Conservation (phyloP, 2,329 filamentous ascomycete species). For the Diaporthe citriasiana region DNA sequence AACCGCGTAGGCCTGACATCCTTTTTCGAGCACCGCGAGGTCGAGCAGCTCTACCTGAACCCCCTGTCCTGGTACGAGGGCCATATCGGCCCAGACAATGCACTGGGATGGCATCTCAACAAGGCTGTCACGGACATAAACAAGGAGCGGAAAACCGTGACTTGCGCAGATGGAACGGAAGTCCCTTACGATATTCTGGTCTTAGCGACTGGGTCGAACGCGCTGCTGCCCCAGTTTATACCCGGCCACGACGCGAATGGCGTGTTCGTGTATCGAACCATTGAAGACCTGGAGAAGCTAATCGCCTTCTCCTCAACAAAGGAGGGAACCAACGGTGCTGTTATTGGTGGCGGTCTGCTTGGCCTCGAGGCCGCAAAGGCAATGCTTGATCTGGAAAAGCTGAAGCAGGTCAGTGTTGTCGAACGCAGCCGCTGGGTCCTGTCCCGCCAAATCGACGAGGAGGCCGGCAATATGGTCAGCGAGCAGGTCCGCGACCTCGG, state of each 20-base stretch:
- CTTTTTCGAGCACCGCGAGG: conserved; percentile 88
- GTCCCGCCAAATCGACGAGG: conserved; percentile 83
- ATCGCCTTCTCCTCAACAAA: conserved; percentile 79
- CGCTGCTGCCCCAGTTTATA: conserved; percentile 78
- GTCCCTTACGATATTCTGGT: conserved; percentile 86
- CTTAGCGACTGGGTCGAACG: conserved; percentile 88
- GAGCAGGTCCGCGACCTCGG: conserved; percentile 85
- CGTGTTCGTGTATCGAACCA: conserved; percentile 91
- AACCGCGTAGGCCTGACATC: conserved; percentile 91
- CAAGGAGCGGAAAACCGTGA: conserved; percentile 74
- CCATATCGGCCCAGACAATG: conserved; percentile 70
- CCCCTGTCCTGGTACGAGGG: conserved; percentile 84
- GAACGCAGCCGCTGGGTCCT: conserved; percentile 88
- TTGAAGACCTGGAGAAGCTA: conserved; percentile 82
- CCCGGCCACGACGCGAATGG: conserved; percentile 85
- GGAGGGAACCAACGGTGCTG: conserved; percentile 78
- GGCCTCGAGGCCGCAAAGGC: conserved; percentile 92
- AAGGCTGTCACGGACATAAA: conserved; percentile 79
- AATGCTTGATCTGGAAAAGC: conserved; percentile 87
- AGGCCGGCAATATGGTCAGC: conserved; percentile 85
- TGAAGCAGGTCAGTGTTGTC: conserved; percentile 80
- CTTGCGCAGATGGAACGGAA: conserved; percentile 76
- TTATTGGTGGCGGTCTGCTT: conserved; percentile 87
- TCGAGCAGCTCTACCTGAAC: conserved; percentile 91
- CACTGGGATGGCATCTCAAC: conserved; percentile 80